Evolutionary conservation across 2,329 filamentous ascomycete species (phyloP).

Genomic region (Lizonia empirigonia): DNA sequence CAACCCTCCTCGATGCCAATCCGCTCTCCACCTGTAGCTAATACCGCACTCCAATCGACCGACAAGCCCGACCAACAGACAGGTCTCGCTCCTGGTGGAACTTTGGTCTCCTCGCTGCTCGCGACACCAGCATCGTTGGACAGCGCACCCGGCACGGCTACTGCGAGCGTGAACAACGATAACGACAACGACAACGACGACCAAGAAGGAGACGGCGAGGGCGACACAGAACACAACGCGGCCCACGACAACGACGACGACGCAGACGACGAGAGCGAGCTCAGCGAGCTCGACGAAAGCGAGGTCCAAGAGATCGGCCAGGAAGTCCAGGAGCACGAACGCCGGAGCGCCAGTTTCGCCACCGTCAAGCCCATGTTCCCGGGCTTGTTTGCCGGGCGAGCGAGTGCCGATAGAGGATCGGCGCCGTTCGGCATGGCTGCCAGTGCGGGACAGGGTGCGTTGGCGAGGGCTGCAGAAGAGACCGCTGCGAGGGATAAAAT

Average conservation of each 20-base stretch:
- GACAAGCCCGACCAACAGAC: conserved; percentile 24
- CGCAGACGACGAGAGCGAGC: conserved; percentile 61
- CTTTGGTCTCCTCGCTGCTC: conserved; percentile 18
- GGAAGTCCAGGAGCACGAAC: conserved; percentile 19
- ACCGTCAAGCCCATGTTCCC: conserved; percentile 35
- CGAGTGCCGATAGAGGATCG: neutral
- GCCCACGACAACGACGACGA: conserved; percentile 55
- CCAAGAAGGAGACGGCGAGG: conserved; percentile 58
- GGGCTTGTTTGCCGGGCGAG: conserved; percentile 23
- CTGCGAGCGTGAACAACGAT: conserved; percentile 38
- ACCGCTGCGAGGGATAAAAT: neutral
- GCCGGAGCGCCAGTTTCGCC: conserved; percentile 24
- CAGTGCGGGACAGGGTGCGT: neutral
- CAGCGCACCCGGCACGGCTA: conserved; percentile 50
- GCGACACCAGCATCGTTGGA: conserved; percentile 42
- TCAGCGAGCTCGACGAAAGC: conserved; percentile 58
- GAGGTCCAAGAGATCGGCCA: conserved; percentile 45
- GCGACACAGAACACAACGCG: conserved; percentile 46
- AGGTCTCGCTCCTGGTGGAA: conserved; percentile 3
- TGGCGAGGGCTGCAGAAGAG: neutral
- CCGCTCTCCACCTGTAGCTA: conserved; percentile 36
- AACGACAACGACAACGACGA: neutral
- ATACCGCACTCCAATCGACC: conserved; percentile 27
- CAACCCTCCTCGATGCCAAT: conserved; percentile 41
- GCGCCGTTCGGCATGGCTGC: neutral